Evolutionary conservation across 1,139 yeast species (phyloP).

Genomic region (Geotrichum siamense): DNA sequence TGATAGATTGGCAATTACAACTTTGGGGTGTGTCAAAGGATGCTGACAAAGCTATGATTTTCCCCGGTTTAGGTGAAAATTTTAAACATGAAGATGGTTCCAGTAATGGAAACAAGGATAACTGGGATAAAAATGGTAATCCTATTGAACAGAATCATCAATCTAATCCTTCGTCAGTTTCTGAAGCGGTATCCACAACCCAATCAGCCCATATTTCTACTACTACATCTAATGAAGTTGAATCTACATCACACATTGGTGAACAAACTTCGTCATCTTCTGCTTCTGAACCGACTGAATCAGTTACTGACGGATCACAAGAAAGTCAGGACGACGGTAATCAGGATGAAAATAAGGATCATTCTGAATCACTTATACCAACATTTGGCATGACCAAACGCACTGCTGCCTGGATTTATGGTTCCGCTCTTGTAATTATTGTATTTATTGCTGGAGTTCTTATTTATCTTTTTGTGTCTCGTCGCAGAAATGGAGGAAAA

Average conservation of each 20-base stretch:
- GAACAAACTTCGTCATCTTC: conserved; percentile 10
- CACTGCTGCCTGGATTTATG: conserved; percentile 34
- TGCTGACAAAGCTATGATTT: conserved; percentile 49
- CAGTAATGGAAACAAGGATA: conserved; percentile 11
- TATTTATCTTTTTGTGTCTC: conserved; percentile 27
- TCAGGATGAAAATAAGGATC: conserved; percentile 3
- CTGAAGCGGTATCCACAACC: conserved; percentile 17
- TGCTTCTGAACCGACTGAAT: conserved; percentile 10
- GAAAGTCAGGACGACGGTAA: neutral
- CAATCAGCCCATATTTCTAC: conserved; percentile 5
- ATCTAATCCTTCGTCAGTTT: conserved; percentile 1
- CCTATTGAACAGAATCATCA: conserved; percentile 19
- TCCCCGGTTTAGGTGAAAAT: conserved; percentile 30
- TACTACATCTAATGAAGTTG: conserved; percentile 5
- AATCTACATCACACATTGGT: conserved; percentile 7
- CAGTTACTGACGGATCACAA: conserved; percentile 7
- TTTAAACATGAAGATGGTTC: conserved; percentile 8
- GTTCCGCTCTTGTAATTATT: conserved; percentile 30
- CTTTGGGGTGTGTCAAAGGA: conserved; percentile 77
- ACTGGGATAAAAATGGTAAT: conserved; percentile 15
- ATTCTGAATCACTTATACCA: conserved; percentile 26
- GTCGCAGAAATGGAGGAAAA: conserved; percentile 22
- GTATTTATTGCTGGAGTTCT: conserved; percentile 29
- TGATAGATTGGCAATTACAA: conserved; percentile 67
- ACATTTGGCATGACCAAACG: conserved; percentile 33